Base-by-base conservation (phyloP, 1,139 yeast species). In the Yamadazyma friedrichii region DNA sequence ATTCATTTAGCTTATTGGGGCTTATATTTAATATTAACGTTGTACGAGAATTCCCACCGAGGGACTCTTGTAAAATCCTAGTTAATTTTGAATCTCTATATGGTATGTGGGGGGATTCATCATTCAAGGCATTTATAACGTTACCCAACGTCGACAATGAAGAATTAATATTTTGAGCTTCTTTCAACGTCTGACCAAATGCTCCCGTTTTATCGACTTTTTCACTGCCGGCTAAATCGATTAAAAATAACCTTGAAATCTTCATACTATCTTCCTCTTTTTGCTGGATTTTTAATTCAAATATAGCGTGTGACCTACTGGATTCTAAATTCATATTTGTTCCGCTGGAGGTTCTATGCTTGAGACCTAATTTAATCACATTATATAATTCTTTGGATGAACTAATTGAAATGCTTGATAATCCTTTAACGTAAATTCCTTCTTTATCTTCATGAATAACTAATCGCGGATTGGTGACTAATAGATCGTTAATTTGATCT, bases 201-300 rank as follows among this genome's bases (percentile, higher is more conserved):
- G 89, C 94, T 3, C 94, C 93, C 0, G 95, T 82, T 51, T 83
- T 86, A 42, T 82, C 82, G n/a, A 87, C 82, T 58, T 86, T 87
- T 61, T 89, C 96, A 32, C 93, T 82, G 3, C 96, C 96, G 0
- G 96, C 96, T 48, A 89, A 70, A 64, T 89, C 97, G 9, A 88
- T 94, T 39, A 89, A 64, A 53, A 83, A 86, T 42, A 89, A 68
- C 46, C 74, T 80, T n/a, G 89, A 83, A 34, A 76, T 71, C 55
- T 82, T 86, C 33, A 76, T 69, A 10, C 77, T 68, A 2, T 84
- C 88, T 20, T 78, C 72, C 48, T 74, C 74, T 52, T 76, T 81
- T 55, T 85, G 93, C 13, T 76, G 66, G 13, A 88, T 66, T 41
- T 75, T 76, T 11, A 89, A 70, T 47, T 83, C 84, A 50, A 88